Evolutionary conservation across 2,329 filamentous ascomycete genomes (phyloP).

Genomic region (Cyanodermella asteris): DNA sequence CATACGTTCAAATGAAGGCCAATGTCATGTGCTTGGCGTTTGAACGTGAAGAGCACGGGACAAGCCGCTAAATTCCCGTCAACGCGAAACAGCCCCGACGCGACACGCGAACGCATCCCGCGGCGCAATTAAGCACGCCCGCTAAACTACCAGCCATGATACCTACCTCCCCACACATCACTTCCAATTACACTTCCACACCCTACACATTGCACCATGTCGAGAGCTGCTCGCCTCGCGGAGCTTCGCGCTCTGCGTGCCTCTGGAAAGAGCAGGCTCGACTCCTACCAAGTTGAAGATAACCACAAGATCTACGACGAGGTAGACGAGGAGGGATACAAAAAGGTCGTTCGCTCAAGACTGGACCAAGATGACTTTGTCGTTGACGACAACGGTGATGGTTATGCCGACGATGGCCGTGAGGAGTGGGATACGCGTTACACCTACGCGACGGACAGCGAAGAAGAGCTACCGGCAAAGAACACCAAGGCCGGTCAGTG

Average conservation of each 20-base stretch:
- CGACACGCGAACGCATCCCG: no score
- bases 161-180: no score
- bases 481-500: conserved; percentile 35
- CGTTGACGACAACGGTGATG: conserved; percentile 92
- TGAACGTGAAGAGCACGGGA: no score
- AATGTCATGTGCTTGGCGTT: no score
- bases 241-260: conserved; percentile 68
- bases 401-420: conserved; percentile 87
- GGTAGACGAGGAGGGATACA: conserved; percentile 91
- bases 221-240: conserved; percentile 23
- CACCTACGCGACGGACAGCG: conserved; percentile 52
- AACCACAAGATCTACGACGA: conserved; percentile 79
- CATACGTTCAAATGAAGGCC: no score
- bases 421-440: conserved; percentile 63
- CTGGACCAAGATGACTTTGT: conserved; percentile 94
- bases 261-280: conserved; percentile 76
- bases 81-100: no score
- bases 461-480: conserved; percentile 38
- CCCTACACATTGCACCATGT: no score
- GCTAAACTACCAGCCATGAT: no score
- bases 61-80: no score
- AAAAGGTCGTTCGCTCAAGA: conserved; percentile 75
- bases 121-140: no score
- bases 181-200: no score
- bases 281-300: conserved; percentile 69